phyloP scores from a whole-genome alignment of 2,329 filamentous ascomycete species.

The Parastagonospora avenae region DNA sequence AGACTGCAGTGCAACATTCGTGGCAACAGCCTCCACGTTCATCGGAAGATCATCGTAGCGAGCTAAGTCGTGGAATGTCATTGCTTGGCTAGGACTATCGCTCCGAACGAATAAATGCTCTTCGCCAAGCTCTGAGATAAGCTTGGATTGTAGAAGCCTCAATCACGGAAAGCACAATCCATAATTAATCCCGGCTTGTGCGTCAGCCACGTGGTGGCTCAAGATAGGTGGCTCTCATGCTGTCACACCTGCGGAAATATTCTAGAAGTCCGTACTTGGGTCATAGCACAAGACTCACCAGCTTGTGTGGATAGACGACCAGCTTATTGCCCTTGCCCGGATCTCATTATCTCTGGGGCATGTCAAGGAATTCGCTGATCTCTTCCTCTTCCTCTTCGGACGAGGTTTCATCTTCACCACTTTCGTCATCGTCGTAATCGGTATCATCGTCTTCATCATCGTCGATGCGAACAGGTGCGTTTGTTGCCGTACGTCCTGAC shows the following conservation, averaged over 20 bases:
- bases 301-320: not conserved
- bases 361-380: conserved; percentile 20
- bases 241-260: too few relatives aligned
- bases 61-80: too few relatives aligned
- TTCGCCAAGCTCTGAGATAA: not conserved
- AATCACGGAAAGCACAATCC: too few relatives aligned
- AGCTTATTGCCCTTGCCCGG: not conserved
- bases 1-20: too few relatives aligned
- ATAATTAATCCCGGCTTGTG: too few relatives aligned
- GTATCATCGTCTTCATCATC: conserved; percentile 21
- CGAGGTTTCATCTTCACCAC: conserved; percentile 4
- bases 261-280: not conserved
- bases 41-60: too few relatives aligned
- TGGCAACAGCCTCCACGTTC: too few relatives aligned
- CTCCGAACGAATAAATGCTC: not conserved
- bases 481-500: not conserved
- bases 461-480: conserved; percentile 1
- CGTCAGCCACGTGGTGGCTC: too few relatives aligned
- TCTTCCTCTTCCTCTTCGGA: conserved; percentile 19
- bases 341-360: conserved; percentile 9
- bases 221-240: too few relatives aligned
- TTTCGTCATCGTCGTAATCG: conserved; percentile 21
- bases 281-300: not conserved
- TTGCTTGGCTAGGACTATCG: too few relatives aligned
- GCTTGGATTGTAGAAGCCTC: not conserved